phyloP scores from a whole-genome alignment of 208 protist genomes.

The Plasmodiophora brassicae region DNA sequence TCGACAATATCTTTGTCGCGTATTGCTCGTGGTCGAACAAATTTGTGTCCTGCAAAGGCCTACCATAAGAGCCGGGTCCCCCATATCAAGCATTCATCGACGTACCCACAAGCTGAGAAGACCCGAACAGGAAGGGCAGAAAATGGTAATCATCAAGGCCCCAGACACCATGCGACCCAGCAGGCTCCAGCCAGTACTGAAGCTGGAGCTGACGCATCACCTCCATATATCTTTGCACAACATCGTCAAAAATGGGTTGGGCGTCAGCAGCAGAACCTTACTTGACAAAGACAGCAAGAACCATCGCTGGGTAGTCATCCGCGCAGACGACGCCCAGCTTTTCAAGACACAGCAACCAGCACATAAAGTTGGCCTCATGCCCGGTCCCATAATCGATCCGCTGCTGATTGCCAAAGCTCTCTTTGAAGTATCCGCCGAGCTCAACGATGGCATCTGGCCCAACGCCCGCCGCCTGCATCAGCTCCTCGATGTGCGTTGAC shows the following conservation, averaged over 20 bases:
- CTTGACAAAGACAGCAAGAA: constrained; percentile 37
- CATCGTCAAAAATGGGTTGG: constrained; percentile 68
- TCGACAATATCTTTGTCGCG: background rate
- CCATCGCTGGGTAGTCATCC: constrained; percentile 30
- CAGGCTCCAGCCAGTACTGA: constrained; percentile 77
- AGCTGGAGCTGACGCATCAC: constrained; percentile 75
- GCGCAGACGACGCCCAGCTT: constrained; percentile 54
- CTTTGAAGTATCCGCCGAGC: constrained; percentile 77
- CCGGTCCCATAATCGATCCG: constrained; percentile 98
- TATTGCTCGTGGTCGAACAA: constrained; percentile 6
- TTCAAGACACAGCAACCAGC: constrained; percentile 78
- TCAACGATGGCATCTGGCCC: constrained; percentile 56
- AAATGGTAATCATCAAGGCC: constrained; percentile 97
- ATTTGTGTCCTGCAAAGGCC: background rate
- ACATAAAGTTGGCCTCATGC: constrained; percentile 94
- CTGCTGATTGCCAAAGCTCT: constrained; percentile 84
- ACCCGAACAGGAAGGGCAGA: constrained; percentile 91
- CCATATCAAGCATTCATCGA: background rate
- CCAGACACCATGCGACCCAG: constrained; percentile 93
- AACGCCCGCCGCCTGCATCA: background rate
- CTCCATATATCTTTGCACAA: constrained; percentile 81
- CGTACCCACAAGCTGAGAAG: constrained; percentile 78
- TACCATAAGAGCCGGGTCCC: constrained; percentile 13
- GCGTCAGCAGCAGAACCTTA: constrained; percentile 51
- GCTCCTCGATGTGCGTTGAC: background rate